phyloP scores from a whole-genome alignment of 2,329 filamentous ascomycete genomes.

The Botryosphaeria dothidea region DNA sequence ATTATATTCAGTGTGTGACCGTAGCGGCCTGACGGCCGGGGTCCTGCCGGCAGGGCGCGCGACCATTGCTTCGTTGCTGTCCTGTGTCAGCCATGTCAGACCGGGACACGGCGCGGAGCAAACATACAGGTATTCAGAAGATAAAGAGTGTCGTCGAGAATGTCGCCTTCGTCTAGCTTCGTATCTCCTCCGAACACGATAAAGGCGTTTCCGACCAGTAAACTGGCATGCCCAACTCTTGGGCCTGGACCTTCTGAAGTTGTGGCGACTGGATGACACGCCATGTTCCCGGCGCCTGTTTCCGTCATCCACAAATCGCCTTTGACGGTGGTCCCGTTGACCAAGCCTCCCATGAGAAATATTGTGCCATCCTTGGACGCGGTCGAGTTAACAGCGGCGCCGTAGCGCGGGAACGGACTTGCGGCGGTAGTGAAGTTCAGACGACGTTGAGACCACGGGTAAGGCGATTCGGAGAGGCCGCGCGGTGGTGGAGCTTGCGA shows the following conservation, averaged over 20 bases:
- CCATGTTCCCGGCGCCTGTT: slow-evolving; percentile 75
- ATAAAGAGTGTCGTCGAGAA: slow-evolving; percentile 93
- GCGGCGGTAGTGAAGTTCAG: slow-evolving; percentile 82
- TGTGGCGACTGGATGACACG: slow-evolving; percentile 88
- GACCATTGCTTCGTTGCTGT: slow-evolving; percentile 98
- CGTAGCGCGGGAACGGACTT: slow-evolving; percentile 94
- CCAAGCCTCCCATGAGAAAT: slow-evolving; percentile 95
- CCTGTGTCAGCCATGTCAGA: slow-evolving; percentile 29
- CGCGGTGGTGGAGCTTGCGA: slow-evolving; percentile 35
- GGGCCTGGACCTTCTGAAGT: slow-evolving; percentile 93
- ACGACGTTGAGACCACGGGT: slow-evolving; percentile 92
- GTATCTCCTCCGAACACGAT: slow-evolving; percentile 99
- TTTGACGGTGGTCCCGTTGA: slow-evolving; percentile 93
- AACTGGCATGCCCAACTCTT: slow-evolving; percentile 87
- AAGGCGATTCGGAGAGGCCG: slow-evolving; percentile 71
- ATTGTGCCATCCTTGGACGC: slow-evolving; percentile 96
- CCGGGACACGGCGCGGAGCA: neutral
- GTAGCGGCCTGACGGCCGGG: slow-evolving; percentile 85
- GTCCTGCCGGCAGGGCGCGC: slow-evolving; percentile 81
- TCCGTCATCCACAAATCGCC: slow-evolving; percentile 98
- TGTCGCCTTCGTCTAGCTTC: slow-evolving; percentile 90
- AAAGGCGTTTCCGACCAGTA: slow-evolving; percentile 96
- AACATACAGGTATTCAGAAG: slow-evolving; percentile 93
- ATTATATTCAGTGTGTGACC: slow-evolving; percentile 96
- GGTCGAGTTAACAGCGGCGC: slow-evolving; percentile 88